A percentile compares a stretch with the other conserved stretches of the same genome.
phyloP scores from a whole-genome alignment of 2,329 filamentous ascomycete genomes.

The Zarea fungicola region DNA sequence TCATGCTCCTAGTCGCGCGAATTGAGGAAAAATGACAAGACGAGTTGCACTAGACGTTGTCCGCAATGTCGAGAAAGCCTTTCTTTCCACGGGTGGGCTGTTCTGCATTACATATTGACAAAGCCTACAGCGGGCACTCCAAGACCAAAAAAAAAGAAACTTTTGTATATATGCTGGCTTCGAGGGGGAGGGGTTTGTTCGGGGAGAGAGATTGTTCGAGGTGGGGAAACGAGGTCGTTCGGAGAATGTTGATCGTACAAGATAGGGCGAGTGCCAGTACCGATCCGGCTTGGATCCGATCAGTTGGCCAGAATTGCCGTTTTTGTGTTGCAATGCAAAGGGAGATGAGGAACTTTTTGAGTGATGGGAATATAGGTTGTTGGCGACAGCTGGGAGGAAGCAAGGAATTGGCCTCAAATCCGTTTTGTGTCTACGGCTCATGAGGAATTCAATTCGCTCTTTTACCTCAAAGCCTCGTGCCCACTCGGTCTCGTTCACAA shows the following conservation, averaged over 20 bases:
- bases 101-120: conserved; percentile 15
- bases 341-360: background rate
- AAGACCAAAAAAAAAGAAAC: conserved; percentile 2
- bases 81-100: background rate
- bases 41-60: conserved; percentile 9
- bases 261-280: background rate
- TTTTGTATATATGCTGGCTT: conserved; percentile 8
- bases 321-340: background rate
- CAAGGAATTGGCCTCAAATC: background rate
- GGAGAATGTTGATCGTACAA: too few species aligned
- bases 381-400: background rate
- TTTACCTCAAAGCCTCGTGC: background rate
- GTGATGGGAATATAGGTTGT: background rate
- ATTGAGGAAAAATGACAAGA: background rate
- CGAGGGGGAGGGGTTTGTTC: background rate
- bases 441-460: background rate
- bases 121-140: conserved; percentile 7
- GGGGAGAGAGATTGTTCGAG: background rate
- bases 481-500: background rate
- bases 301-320: conserved; percentile 2
- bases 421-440: conserved; percentile 6
- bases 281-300: background rate
- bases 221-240: too few species aligned
- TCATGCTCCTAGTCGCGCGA: background rate
- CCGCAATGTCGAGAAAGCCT: conserved; percentile 14